Evolutionary conservation across 352 stramenopile species (phyloP).

Genomic region (Pythium sukuiense): DNA sequence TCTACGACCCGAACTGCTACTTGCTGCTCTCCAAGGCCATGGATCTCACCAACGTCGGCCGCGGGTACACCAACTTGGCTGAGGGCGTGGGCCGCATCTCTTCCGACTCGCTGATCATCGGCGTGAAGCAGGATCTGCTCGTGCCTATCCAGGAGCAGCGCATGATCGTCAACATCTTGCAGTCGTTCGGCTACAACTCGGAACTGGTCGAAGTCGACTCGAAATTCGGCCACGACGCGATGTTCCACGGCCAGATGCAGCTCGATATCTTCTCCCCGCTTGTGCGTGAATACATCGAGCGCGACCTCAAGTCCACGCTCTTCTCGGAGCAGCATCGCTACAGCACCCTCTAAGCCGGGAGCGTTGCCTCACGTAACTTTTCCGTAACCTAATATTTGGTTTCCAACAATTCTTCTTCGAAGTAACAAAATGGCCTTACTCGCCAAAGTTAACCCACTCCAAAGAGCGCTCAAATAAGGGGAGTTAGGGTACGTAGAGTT

Average conservation of each 20-base stretch:
- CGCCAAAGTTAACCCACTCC: not conserved
- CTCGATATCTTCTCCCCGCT: constrained; percentile 71
- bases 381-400: constrained; percentile 4
- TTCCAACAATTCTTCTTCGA: not conserved
- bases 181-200: constrained; percentile 69
- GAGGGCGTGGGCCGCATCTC: constrained; percentile 74
- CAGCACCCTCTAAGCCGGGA: constrained; percentile 52
- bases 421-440: not conserved
- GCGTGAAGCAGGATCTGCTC: constrained; percentile 83
- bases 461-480: constrained; percentile 9
- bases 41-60: constrained; percentile 81
- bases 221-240: constrained; percentile 87
- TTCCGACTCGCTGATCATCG: constrained; percentile 66
- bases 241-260: constrained; percentile 86
- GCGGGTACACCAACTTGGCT: constrained; percentile 65
- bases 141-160: constrained; percentile 84
- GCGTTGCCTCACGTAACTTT: constrained; percentile 11
- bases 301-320: constrained; percentile 52
- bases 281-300: constrained; percentile 68
- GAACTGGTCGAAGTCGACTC: constrained; percentile 77
- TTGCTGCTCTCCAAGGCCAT: constrained; percentile 87
- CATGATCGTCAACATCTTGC: constrained; percentile 74
- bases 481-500: not conserved
- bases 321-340: constrained; percentile 77
- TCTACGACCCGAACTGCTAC: constrained; percentile 90